Conservation (phyloP, 2,329 filamentous ascomycete species). For the Thielaviopsis euricoi region DNA sequence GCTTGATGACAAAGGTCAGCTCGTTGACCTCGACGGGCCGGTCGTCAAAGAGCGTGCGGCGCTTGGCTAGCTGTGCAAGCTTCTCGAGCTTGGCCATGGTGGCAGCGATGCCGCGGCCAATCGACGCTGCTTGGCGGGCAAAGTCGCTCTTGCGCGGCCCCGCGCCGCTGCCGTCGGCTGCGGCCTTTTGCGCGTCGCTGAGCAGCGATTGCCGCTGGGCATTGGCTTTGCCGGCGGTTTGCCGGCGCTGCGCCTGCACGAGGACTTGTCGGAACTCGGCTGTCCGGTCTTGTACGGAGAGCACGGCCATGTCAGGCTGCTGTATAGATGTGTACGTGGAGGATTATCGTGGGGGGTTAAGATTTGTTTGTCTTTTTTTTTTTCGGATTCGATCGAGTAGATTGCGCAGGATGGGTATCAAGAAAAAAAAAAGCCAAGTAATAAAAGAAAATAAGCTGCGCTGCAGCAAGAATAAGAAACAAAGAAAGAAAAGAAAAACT, state of each 20-base stretch:
- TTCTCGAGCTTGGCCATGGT: slow-evolving; percentile 95
- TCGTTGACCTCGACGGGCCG: slow-evolving; percentile 93
- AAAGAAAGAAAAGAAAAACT: too few species aligned
- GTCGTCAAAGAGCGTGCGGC: slow-evolving; percentile 95
- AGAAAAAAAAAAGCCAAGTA: not conserved
- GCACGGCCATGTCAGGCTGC: slow-evolving; percentile 35
- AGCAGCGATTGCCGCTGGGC: slow-evolving; percentile 69
- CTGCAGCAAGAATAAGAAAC: not conserved
- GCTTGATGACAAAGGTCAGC: slow-evolving; percentile 93
- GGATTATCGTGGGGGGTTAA: slow-evolving; percentile 8
- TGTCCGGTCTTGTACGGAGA: slow-evolving; percentile 90
- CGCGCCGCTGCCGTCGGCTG: slow-evolving; percentile 31
- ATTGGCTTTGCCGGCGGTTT: slow-evolving; percentile 59
- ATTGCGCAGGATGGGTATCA: too few species aligned
- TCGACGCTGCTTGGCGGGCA: slow-evolving; percentile 76
- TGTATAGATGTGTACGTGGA: not conserved
- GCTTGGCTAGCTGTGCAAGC: slow-evolving; percentile 83
- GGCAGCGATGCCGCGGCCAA: slow-evolving; percentile 75
- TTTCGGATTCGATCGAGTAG: not conserved
- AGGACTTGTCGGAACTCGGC: slow-evolving; percentile 89
- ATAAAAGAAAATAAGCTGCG: too few species aligned
- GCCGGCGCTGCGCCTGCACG: slow-evolving; percentile 63
- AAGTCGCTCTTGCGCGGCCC: slow-evolving; percentile 66
- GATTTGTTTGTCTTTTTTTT: not conserved
- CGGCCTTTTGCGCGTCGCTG: slow-evolving; percentile 53